Evolutionary conservation across 768 basidiomycete species (phyloP), one percentile per base, ranked within the genome.

Genomic region (Tylopilus felleus): DNA sequence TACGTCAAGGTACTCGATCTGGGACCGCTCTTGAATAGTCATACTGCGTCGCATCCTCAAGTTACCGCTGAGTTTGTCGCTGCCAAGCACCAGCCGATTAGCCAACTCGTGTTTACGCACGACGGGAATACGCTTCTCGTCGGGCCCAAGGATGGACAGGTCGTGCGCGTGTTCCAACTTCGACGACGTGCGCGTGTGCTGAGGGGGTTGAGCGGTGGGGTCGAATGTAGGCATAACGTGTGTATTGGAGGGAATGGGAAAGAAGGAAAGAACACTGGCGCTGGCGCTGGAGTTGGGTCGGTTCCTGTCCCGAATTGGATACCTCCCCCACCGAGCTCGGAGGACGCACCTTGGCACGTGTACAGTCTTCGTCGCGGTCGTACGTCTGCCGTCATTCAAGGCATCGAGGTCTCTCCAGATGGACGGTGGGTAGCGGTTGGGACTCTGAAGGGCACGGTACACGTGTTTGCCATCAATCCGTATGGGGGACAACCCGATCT

Each of bases 391-490:
- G 70, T 80, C 5, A 78, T 93, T 14, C 81, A 84, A 49, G 70
- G 69, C 13, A 70, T 86, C 13, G 71, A 70, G 23, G 56, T 64
- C 7, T 65, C 69, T 39, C 57, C 65, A 3, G 85, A 86, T 61
- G 85, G 84, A 14, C 69, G 84, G 33, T 92, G 87, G 86, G 67
- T 83, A 17, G 89, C 82, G 3, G 68, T 90, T 33, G 80, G 77
- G n/a, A 90, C 85, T 36, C 63, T 74, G 63, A 83, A 83, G 59
- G 68, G 82, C 52, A 87, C 82, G 0, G 70, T 85, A 21, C 89
- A 93, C 70, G 71, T 92, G 1, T 93, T 90, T 63, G 81, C 85
- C 8, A 74, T 85, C 8, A 88, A 91, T 65, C 89, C 89, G 5
- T 85, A 85, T 53, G 91, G 89, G 1, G 87, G 91, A 4, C 74